phyloP scores from a whole-genome alignment of 805 yeast genomes.

The Isabelozyma pseudorhagii region DNA sequence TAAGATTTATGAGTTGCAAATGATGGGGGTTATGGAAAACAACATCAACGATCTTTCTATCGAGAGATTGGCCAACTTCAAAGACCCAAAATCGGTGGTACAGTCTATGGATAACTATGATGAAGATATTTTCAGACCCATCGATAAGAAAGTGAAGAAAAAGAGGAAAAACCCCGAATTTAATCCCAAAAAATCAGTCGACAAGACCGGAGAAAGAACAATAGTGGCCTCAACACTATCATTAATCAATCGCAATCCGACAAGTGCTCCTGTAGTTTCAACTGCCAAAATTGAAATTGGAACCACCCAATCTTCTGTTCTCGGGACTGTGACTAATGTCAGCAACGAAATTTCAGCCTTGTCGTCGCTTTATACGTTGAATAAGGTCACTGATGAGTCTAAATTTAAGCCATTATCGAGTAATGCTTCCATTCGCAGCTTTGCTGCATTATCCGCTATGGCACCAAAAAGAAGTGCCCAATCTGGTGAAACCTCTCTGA shows the following conservation, averaged over 20 bases:
- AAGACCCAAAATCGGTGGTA: conserved; percentile 37
- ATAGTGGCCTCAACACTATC: conserved; percentile 14
- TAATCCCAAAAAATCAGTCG: background rate
- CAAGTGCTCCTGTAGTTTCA: conserved; percentile 7
- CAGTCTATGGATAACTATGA: conserved; percentile 74
- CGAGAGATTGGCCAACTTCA: conserved; percentile 47
- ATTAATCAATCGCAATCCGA: conserved; percentile 16
- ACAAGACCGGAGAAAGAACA: background rate
- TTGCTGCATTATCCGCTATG: conserved; percentile 1
- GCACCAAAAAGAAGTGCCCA: background rate
- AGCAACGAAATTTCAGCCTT: conserved; percentile 32
- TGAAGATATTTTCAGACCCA: conserved; percentile 45
- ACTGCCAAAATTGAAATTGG: conserved; percentile 22
- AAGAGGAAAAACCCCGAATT: background rate
- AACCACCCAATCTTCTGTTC: conserved; percentile 31
- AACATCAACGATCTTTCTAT: conserved; percentile 71
- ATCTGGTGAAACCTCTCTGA: background rate
- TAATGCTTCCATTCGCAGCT: background rate
- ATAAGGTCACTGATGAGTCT: conserved; percentile 22
- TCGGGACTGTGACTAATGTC: conserved; percentile 34
- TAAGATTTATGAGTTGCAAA: conserved; percentile 90
- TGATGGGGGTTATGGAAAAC: conserved; percentile 97
- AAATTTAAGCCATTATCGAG: background rate
- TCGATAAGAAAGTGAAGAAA: conserved; percentile 3
- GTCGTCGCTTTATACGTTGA: conserved; percentile 34